Base-by-base conservation (phyloP, 2,329 filamentous ascomycete species). In the Hypoxylon sp. region DNA sequence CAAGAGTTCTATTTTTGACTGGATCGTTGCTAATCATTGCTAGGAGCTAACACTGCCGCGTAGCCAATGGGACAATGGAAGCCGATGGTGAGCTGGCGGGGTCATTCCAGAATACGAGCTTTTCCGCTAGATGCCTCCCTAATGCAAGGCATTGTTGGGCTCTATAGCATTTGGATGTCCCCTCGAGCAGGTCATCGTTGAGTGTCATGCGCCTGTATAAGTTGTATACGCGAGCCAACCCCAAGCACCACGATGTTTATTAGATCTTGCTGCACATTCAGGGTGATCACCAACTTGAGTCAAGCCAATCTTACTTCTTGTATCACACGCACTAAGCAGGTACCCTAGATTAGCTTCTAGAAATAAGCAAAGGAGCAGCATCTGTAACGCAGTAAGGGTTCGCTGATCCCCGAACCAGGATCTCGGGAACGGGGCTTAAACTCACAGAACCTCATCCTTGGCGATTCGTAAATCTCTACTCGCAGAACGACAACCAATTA, bases 51-150 rank as follows among this genome's bases (percentile, higher is more conserved):
- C 27, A 61, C 51, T 68, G 50, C 53, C 53, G 54, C 65, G 44
- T 62, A 67, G 32, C 61, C 61, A 66, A 69, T 69, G 27, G 58
- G 47, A 59, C 21, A 11, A 56, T 64, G 42, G 29, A 42, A 53
- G 52, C 46, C 27, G 51, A 37, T 53, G 48, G 50, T 46, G 37
- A 58, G 44, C 35, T 39, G 17, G 68, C 42, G 65, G 68, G 54
- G 62, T 61, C 59, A 70, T 70, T 66, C 68, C 62, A 66, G 65
- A 70, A 70, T 70, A 70, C 68, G 68, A 70, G 68, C 62, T 70
- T 64, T 51, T 60, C 53, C 39, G 31, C 55, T 50, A 46, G 54
- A 51, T 42, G 54, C 46, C 11, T 42, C 7, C 46, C 15, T 48
- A 61, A 62, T 65, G 64, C 64, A 58, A 62, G 64, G 62, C 64